phyloP scores from a whole-genome alignment of 2,329 filamentous ascomycete species.

The Phaeomoniella chlamydospora region DNA sequence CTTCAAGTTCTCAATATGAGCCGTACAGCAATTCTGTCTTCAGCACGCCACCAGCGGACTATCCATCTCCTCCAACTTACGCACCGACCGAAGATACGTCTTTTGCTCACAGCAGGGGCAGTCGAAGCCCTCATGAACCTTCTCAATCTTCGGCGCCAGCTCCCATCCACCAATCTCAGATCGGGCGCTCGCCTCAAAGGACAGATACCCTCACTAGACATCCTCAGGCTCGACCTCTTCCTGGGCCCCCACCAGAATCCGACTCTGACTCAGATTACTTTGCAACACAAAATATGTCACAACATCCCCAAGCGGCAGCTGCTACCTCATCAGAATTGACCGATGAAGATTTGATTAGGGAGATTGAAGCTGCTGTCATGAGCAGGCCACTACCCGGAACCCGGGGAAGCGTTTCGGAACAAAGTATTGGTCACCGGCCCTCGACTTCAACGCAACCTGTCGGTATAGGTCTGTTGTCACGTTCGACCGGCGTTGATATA shows the following conservation, averaged over 20 bases:
- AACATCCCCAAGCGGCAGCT: constrained; percentile 7
- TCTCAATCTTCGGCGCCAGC: constrained; percentile 25
- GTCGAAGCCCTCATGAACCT: constrained; percentile 13
- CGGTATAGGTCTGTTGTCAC: not conserved
- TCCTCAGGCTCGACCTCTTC: constrained; percentile 43
- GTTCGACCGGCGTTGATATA: constrained; percentile 7
- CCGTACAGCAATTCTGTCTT: constrained; percentile 3
- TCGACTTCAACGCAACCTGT: not conserved
- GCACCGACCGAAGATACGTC: constrained; percentile 12
- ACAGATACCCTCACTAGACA: constrained; percentile 40
- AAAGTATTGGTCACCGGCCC: not conserved
- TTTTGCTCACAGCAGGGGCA: constrained; percentile 12
- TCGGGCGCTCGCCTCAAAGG: constrained; percentile 33
- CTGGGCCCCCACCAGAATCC: constrained; percentile 37
- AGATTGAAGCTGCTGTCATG: constrained; percentile 40
- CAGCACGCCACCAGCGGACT: constrained; percentile 19
- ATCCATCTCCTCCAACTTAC: constrained; percentile 16
- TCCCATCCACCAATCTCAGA: constrained; percentile 36
- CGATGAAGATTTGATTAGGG: constrained; percentile 43
- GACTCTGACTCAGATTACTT: constrained; percentile 17
- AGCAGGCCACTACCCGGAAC: constrained; percentile 11
- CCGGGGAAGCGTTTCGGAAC: not conserved
- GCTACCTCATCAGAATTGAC: constrained; percentile 23
- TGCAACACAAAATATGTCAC: constrained; percentile 9
- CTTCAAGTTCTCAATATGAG: constrained; percentile 7